Conservation (phyloP, 2,329 filamentous ascomycete species). For the Ophiostoma populinum region DNA sequence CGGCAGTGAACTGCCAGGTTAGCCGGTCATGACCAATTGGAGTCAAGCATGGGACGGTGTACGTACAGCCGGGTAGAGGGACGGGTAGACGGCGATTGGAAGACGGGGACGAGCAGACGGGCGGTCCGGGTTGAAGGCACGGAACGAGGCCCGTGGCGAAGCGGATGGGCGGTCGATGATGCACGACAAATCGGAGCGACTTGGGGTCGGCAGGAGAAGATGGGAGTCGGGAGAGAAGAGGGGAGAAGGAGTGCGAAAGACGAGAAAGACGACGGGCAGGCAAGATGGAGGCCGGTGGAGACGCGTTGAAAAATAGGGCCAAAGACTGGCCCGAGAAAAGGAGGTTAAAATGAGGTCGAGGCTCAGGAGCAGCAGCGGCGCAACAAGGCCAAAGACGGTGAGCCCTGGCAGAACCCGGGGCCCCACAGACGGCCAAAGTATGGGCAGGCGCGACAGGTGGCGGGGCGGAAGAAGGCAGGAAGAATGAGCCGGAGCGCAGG, state of each 20-base stretch:
- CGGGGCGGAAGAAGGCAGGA: too few species aligned
- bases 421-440: too few species aligned
- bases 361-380: neutral
- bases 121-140: too few species aligned
- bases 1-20: too few species aligned
- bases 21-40: too few species aligned
- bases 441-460: too few species aligned
- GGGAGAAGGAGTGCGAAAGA: constrained; percentile 2
- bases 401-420: constrained; percentile 6
- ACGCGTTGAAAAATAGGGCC: constrained; percentile 4
- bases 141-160: too few species aligned
- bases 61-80: neutral
- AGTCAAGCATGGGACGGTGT: too few species aligned
- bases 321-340: constrained; percentile 6
- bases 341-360: constrained; percentile 5
- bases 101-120: neutral
- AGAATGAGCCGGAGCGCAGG: too few species aligned
- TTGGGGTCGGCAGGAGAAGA: neutral
- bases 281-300: constrained; percentile 11
- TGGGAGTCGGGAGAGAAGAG: neutral
- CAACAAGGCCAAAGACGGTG: constrained; percentile 4
- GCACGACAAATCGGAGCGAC: too few species aligned
- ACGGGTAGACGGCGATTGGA: neutral
- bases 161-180: too few species aligned
- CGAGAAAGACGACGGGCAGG: constrained; percentile 11